Evolutionary conservation across 2,329 filamentous ascomycete species (phyloP).

Genomic region (Pseudogymnoascus verrucosus): DNA sequence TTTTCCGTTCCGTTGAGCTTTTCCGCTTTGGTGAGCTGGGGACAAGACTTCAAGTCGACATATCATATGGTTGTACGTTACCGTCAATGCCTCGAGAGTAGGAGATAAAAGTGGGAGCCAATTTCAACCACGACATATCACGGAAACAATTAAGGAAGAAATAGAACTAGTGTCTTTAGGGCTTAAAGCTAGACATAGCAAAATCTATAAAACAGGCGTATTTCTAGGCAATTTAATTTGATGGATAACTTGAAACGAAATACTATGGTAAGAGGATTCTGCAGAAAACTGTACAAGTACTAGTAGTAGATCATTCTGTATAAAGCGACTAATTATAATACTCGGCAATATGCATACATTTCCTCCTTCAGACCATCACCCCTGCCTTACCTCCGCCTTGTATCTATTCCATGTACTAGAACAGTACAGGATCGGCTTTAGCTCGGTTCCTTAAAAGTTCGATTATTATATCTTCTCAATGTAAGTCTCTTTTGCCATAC

Average conservation of each 20-base stretch:
- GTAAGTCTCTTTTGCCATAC: background rate
- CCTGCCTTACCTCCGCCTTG: background rate
- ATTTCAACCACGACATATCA: background rate
- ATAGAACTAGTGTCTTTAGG: background rate
- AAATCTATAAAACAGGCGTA: background rate
- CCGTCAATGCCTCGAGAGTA: background rate
- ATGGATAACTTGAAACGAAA: background rate
- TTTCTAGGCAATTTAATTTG: background rate
- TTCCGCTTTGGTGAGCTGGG: background rate
- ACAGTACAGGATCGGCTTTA: background rate
- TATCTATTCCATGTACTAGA: background rate
- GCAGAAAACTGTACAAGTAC: background rate
- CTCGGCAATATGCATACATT: background rate
- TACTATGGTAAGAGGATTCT: too few species aligned
- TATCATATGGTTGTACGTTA: background rate
- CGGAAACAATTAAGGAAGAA: background rate
- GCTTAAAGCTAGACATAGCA: background rate
- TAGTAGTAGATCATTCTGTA: background rate
- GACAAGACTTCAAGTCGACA: background rate
- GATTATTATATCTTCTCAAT: background rate
- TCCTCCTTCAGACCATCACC: background rate
- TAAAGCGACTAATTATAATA: background rate
- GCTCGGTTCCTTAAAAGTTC: background rate
- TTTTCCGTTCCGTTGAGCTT: background rate
- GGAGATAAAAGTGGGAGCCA: background rate